These are phyloP conservation scores for Xerophyta viscosa DNA, from an alignment of 106 monocot species.

Conservation along the genomic window DNA sequence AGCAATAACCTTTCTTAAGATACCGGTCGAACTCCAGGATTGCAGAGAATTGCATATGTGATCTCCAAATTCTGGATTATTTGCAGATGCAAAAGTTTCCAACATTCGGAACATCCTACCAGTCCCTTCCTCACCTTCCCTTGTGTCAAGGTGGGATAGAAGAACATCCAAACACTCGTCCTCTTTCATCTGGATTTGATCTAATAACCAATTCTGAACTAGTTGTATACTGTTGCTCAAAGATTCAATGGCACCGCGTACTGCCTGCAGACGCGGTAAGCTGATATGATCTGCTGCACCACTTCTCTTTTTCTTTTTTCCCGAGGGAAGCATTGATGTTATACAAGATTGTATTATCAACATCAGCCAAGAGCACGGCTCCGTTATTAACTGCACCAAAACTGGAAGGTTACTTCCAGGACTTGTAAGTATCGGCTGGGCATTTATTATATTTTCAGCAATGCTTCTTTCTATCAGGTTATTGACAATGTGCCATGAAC, in stretches of 20 bases:
- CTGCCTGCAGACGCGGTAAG: conserved; percentile 12
- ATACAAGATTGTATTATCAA: conserved; percentile 60
- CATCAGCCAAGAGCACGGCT: conserved; percentile 68
- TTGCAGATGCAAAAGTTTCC: conserved; percentile 24
- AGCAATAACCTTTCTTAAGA: conserved; percentile 35
- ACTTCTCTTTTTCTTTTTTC: conserved; percentile 82
- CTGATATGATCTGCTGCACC: conserved; percentile 15
- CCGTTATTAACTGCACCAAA: conserved; percentile 61
- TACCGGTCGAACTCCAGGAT: conserved; percentile 48
- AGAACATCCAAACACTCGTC: conserved; percentile 54
- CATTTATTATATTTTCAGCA: conserved; percentile 26
- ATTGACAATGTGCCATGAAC: conserved; percentile 60
- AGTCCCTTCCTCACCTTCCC: conserved; percentile 17
- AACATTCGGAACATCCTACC: conserved; percentile 28
- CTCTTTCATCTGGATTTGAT: conserved; percentile 35
- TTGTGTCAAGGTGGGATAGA: conserved; percentile 22
- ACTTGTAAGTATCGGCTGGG: conserved; percentile 19
- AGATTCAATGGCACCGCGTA: conserved; percentile 36
- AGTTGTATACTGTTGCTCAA: conserved; percentile 26
- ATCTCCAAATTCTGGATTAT: conserved; percentile 42
- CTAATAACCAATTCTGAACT: conserved; percentile 32
- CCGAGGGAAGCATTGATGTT: conserved; percentile 46
- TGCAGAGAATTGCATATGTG: conserved; percentile 44
- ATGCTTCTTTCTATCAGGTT: conserved; percentile 41
- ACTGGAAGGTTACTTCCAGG: conserved; percentile 37